Percentiles rank a stretch among this genome's conserved stretches.
These are phyloP conservation scores for Colletotrichum truncatum DNA, from an alignment of 2,329 filamentous ascomycete genomes.

Conservation along the genomic window DNA sequence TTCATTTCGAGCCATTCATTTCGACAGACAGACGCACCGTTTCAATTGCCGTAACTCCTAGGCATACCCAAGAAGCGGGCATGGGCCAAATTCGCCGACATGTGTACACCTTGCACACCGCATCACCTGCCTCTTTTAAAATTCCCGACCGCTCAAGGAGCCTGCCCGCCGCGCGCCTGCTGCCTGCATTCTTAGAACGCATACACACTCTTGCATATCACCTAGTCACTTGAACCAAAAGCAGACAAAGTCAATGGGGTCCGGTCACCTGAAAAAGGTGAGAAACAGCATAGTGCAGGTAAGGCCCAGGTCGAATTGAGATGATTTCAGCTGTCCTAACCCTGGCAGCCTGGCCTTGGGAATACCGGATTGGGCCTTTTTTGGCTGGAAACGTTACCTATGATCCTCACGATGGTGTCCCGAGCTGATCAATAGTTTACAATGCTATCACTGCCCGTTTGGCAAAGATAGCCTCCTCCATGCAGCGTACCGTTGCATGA, in stretches of 20 bases:
- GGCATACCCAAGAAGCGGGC: neutral
- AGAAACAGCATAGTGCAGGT: neutral
- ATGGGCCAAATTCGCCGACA: neutral
- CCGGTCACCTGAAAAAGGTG: conserved; percentile 7
- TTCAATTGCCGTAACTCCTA: neutral
- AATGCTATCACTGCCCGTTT: neutral
- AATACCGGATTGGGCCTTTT: neutral
- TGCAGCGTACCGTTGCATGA: conserved; percentile 16
- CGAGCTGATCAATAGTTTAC: neutral
- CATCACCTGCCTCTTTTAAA: neutral
- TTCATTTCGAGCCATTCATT: neutral
- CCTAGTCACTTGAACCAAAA: conserved; percentile 8
- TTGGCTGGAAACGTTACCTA: neutral
- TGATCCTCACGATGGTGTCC: neutral
- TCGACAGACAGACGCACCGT: neutral
- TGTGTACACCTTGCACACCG: neutral
- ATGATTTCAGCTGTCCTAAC: conserved; percentile 9
- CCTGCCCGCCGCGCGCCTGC: neutral
- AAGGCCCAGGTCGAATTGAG: neutral
- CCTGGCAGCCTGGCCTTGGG: neutral
- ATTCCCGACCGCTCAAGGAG: neutral
- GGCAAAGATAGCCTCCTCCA: neutral
- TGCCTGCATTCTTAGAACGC: no score
- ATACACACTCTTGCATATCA: conserved; percentile 13
- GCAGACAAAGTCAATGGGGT: neutral